Base-by-base conservation (phyloP, 352 stramenopile genomes). In the Phytophthora palmivora region DNA sequence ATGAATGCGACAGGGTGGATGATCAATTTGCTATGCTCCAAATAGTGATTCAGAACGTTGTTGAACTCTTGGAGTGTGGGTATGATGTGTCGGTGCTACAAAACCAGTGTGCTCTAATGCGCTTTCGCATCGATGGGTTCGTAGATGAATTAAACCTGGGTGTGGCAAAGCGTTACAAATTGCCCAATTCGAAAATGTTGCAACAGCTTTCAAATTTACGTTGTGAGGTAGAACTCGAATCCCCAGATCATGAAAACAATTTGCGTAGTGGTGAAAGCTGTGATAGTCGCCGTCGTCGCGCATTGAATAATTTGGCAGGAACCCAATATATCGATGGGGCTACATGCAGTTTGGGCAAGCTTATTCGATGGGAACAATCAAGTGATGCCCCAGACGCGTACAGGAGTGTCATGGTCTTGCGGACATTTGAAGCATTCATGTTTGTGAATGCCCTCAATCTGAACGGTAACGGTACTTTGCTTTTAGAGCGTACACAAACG, bases 401-500 rank as follows among this genome's bases (percentile, higher is more conserved):
- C 47, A 61, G 59, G 22, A 19, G 28, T 7, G 56, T 78, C 18
- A 12, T 70, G 0, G 41, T 61, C 1, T 18, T 86, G 8, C 50
- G 74, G 3, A 67, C 68, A 2, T 53, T 80, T 38, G 76, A 83
- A 57, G 6, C 37, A 1, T 76, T 69, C 19, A 67, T 83, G 58
- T 72, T 76, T 45, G 8, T 48, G 26, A 63, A 8, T 2, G 26
- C 58, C 16, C 33, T 38, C 1, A 3, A 5, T n/a, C 18, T 76
- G 14, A 57, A 24, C 46, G 37, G 22, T 9, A 22, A 44, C 15
- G 24, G 38, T n/a, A 7, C 24, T 28, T 28, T 28, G 24, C 24
- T 28, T 28, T 28, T 28, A 28, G 6, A 28, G 24, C 24, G 24
- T 28, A 28, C 24, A 6, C 24, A 28, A 6, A 28, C 3, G 24